These are phyloP conservation scores for Krasilnikovozyma curviuscula DNA, from an alignment of 768 basidiomycete genomes.

Conservation along the genomic window DNA sequence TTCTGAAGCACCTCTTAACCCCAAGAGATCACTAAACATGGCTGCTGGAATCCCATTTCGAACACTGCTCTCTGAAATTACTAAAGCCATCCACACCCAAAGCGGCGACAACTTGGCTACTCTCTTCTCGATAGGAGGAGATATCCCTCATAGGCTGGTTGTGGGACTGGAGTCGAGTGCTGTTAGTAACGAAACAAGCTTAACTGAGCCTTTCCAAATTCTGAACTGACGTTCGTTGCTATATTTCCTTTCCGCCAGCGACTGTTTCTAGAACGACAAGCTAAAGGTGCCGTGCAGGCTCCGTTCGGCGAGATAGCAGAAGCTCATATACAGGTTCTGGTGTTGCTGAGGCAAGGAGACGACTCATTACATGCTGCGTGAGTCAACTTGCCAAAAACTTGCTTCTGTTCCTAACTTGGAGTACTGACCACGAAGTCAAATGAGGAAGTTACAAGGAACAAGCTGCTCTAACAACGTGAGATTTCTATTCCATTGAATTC, in stretches of 20 bases:
- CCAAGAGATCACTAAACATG: too few relatives aligned
- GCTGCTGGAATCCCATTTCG: conserved; percentile 4
- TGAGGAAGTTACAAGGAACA: conserved; percentile 60
- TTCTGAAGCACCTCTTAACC: too few relatives aligned
- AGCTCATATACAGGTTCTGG: conserved; percentile 58
- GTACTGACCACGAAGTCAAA: background rate
- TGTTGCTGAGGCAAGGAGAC: conserved; percentile 47
- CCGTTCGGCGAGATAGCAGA: conserved; percentile 80
- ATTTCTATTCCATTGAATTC: conserved; percentile 15
- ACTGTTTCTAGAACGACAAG: conserved; percentile 4
- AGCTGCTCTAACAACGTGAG: conserved; percentile 23
- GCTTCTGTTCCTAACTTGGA: background rate
- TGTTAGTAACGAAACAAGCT: background rate
- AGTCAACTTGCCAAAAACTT: too few relatives aligned
- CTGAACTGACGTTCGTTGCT: background rate
- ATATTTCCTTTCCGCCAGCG: background rate
- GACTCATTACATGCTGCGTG: too few relatives aligned
- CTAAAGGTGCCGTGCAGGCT: conserved; percentile 3
- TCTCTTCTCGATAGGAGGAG: background rate
- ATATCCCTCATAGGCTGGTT: background rate
- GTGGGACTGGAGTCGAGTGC: background rate
- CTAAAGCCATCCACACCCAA: background rate
- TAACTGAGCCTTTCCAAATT: too few relatives aligned
- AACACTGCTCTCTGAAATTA: background rate
- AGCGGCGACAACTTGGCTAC: background rate